These are phyloP conservation scores for Aeschynomene evenia DNA, from an alignment of 306 rosid genomes.

Conservation along the genomic window DNA sequence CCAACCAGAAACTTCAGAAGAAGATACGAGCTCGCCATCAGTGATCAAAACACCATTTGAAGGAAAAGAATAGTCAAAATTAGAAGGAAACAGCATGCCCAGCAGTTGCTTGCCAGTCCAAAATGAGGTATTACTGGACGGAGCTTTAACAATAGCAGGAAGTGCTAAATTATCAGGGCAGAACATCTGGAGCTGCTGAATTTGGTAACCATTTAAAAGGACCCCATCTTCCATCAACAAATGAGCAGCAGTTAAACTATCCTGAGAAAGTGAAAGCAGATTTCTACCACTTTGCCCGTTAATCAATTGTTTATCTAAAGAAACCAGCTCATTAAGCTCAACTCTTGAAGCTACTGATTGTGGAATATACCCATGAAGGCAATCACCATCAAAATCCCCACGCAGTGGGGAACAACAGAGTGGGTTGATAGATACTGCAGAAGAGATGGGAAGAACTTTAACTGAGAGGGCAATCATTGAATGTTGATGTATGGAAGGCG, in stretches of 20 bases:
- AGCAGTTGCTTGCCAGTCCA: slow-evolving; percentile 91
- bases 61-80: slow-evolving; percentile 57
- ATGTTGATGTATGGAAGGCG: slow-evolving; percentile 97
- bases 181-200: slow-evolving; percentile 85
- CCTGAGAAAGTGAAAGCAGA: slow-evolving; percentile 84
- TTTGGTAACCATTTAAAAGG: slow-evolving; percentile 53
- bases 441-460: slow-evolving; percentile 68
- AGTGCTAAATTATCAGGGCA: slow-evolving; percentile 34
- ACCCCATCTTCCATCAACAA: slow-evolving; percentile 65
- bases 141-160: slow-evolving; percentile 66
- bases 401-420: slow-evolving; percentile 90
- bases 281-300: slow-evolving; percentile 90
- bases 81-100: slow-evolving; percentile 73
- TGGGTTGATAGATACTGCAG: slow-evolving; percentile 80
- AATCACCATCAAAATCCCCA: slow-evolving; percentile 98
- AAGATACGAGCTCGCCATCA: slow-evolving; percentile 68
- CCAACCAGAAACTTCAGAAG: slow-evolving; percentile 79
- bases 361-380: slow-evolving; percentile 92
- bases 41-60: slow-evolving; percentile 48
- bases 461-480: slow-evolving; percentile 69
- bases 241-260: slow-evolving; percentile 86
- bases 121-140: slow-evolving; percentile 40
- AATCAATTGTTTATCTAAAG: slow-evolving; percentile 71
- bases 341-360: slow-evolving; percentile 74
- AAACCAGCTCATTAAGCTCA: slow-evolving; percentile 82